Evolutionary conservation across 805 yeast species (phyloP).

Genomic region (Ogataea corticis): DNA sequence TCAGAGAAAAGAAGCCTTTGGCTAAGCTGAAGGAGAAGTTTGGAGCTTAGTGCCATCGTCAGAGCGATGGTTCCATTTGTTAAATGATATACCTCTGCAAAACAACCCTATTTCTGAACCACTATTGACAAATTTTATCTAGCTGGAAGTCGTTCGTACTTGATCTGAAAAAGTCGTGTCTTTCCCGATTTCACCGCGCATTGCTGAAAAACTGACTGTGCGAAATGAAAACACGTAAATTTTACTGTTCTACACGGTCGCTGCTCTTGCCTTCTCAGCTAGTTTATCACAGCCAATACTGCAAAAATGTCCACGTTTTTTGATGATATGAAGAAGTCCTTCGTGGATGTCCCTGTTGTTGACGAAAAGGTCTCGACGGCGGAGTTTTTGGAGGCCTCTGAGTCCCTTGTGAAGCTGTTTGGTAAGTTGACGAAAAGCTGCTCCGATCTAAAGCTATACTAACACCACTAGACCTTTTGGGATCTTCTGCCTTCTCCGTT

Average conservation of each 20-base stretch:
- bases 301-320: constrained; percentile 71
- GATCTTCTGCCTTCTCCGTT: constrained; percentile 80
- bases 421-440: constrained; percentile 38
- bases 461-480: constrained; percentile 54
- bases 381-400: constrained; percentile 80
- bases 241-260: background rate
- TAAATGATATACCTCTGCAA: too few species aligned
- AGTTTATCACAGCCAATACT: background rate
- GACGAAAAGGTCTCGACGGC: constrained; percentile 69
- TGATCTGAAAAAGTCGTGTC: constrained; percentile 9
- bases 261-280: background rate
- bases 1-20: constrained; percentile 24
- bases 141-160: too few species aligned
- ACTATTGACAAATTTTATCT: too few species aligned
- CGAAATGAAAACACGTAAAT: constrained; percentile 13
- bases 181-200: constrained; percentile 2
- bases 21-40: constrained; percentile 15
- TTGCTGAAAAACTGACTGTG: background rate
- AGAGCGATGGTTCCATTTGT: too few species aligned
- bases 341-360: constrained; percentile 68
- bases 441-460: background rate
- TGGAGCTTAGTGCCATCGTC: background rate
- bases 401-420: constrained; percentile 77
- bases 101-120: too few species aligned
- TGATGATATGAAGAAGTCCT: constrained; percentile 73